Percentiles rank a stretch among this genome's conserved stretches.
phyloP scores from a whole-genome alignment of 495 filamentous ascomycete genomes.

The Baudoinia panamericana region DNA sequence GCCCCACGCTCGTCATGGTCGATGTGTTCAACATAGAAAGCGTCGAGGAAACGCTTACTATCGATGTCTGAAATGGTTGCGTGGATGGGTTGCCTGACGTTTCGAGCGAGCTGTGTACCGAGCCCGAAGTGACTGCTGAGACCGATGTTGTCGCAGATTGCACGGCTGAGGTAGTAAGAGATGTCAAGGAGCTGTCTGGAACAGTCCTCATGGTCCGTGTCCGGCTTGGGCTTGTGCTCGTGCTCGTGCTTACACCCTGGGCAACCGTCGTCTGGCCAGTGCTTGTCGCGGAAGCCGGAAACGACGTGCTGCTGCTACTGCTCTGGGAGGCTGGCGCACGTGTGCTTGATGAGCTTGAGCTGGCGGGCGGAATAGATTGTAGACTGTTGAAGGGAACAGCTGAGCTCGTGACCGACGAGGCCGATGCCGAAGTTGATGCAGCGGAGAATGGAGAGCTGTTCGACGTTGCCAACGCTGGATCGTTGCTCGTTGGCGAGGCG shows the following conservation, averaged over 20 bases:
- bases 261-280: neutral
- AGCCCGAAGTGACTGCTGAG: constrained; percentile 4
- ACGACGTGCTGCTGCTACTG: neutral
- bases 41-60: neutral
- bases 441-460: too few relatives aligned
- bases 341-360: too few relatives aligned
- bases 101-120: constrained; percentile 14
- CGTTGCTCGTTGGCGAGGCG: neutral
- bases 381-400: neutral
- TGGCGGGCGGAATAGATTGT: too few relatives aligned
- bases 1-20: constrained; percentile 21
- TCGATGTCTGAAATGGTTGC: constrained; percentile 10
- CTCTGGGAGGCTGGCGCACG: neutral
- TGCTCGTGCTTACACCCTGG: neutral
- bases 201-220: constrained; percentile 5
- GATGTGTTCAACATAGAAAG: constrained; percentile 17
- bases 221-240: neutral
- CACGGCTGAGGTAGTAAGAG: constrained; percentile 16
- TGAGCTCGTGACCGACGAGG: neutral
- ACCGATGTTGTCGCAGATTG: constrained; percentile 11
- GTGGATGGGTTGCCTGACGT: constrained; percentile 11
- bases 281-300: neutral
- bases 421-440: neutral
- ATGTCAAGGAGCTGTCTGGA: constrained; percentile 10
- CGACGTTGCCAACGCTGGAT: neutral